Percentiles rank a stretch among this genome's conserved stretches.
Evolutionary conservation across 805 yeast species (phyloP).

Genomic region (Diddensiella transvaalensis): DNA sequence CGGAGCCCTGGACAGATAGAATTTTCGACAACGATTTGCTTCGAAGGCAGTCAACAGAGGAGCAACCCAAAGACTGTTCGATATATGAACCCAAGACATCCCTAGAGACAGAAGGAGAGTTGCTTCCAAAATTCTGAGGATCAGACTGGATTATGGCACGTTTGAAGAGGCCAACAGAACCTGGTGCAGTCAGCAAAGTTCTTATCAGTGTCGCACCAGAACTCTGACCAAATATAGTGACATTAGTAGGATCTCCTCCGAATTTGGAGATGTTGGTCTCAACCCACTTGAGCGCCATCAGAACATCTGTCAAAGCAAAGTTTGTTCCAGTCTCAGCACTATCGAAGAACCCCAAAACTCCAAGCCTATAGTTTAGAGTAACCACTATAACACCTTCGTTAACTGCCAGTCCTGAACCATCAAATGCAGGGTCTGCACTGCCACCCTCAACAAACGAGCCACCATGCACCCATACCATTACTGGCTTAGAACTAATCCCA

Average conservation of each 20-base stretch:
- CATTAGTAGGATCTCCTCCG: conserved; percentile 37
- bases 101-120: conserved; percentile 9
- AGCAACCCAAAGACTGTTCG: conserved; percentile 10
- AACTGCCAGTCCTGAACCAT: conserved; percentile 25
- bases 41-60: conserved; percentile 12
- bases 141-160: conserved; percentile 27
- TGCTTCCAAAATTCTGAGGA: conserved; percentile 20
- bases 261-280: conserved; percentile 33
- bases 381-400: conserved; percentile 29
- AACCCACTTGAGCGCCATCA: conserved; percentile 37
- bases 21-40: conserved; percentile 11
- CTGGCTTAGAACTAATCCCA: conserved; percentile 22
- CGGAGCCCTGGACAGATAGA: conserved; percentile 11
- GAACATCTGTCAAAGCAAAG: conserved; percentile 37
- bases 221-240: conserved; percentile 39
- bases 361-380: conserved; percentile 35
- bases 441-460: conserved; percentile 35
- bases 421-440: conserved; percentile 29
- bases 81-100: conserved; percentile 9
- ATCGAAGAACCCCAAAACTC: conserved; percentile 36
- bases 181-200: conserved; percentile 18
- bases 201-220: conserved; percentile 36
- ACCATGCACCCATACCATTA: conserved; percentile 37
- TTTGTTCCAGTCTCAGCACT: conserved; percentile 30
- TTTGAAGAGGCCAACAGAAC: conserved; percentile 18